Evolutionary conservation across 2,329 filamentous ascomycete species (phyloP), one percentile per base, ranked within the genome.

Genomic region (Xylariomycetidae sp.): DNA sequence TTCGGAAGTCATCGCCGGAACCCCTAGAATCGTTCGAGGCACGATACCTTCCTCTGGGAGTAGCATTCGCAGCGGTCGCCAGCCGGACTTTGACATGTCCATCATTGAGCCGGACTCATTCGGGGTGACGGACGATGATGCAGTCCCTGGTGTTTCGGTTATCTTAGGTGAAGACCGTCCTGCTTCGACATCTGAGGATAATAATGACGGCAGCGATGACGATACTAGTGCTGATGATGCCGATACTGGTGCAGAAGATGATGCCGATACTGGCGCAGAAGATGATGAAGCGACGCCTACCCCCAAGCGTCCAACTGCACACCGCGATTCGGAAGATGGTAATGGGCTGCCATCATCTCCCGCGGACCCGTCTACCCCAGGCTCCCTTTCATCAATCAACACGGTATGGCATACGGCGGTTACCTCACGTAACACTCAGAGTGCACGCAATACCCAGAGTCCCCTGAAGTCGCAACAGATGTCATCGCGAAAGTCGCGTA

Each of bases 1-100:
- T 16, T 35, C 16, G 13, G 37, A 49, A 15, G 30, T 49, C 25
- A 41, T 51, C 15, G 16, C 42, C 5, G 48, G 46, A 9, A 54
- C 50, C 14, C 54, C 54, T 5, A 50, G 48, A 14, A 42, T 41
- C 4, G 31, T 49, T 4, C 60, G 50, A 23, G 28, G 58, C 3
- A 48, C 48, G 5, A 27, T 51, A 2, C 50, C 50, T 16, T 66
- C 64, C 1, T 64, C 65, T 14, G 51, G 51, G 7, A 61, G 58
- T 38, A 74, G 64, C 44, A 50, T 61, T 43, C 59, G 29, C 38
- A 74, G 65, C 46, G 72, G 71, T 16, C 63, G 69, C 11, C 74
- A 77, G 37, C 64, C 66, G 4, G 68, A 72, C 36, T 64, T 56
- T 25, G 57, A 58, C 25, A 39, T 23, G 8, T 8, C 20, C 20